phyloP scores from a whole-genome alignment of 2,329 filamentous ascomycete species.

The Penicillium janthinellum region DNA sequence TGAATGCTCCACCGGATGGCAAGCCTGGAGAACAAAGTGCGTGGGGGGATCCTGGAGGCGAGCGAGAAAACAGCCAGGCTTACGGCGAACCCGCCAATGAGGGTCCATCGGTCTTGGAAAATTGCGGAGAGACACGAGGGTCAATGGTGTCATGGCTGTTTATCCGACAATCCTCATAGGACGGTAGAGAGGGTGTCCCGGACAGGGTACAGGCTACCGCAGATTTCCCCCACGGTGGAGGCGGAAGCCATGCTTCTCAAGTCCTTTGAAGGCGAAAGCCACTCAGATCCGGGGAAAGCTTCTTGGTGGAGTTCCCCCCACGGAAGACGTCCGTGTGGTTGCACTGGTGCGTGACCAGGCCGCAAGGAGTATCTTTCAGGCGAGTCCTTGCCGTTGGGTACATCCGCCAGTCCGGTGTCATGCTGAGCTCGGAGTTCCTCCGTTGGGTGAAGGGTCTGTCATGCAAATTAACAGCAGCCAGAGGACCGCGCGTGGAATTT shows the following conservation, averaged over 20 bases:
- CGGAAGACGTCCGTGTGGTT: not conserved
- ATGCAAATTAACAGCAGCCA: not conserved
- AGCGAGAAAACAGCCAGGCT: not conserved
- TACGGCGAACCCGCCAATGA: constrained; percentile 4
- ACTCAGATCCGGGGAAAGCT: constrained; percentile 4
- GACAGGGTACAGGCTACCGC: not conserved
- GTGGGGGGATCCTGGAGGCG: not conserved
- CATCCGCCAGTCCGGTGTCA: not conserved
- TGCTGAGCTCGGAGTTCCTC: not conserved
- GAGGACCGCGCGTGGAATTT: not conserved
- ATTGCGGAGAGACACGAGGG: constrained; percentile 11
- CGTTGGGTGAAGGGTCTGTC: not conserved
- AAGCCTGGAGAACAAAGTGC: constrained; percentile 11
- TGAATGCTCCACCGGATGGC: too few relatives aligned
- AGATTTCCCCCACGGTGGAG: constrained; percentile 10
- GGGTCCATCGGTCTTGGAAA: not conserved
- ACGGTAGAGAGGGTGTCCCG: constrained; percentile 6
- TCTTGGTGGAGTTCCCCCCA: not conserved
- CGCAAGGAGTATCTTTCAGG: not conserved
- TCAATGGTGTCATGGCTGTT: constrained; percentile 10
- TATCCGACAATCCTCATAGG: not conserved
- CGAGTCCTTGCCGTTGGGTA: not conserved
- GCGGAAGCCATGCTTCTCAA: not conserved
- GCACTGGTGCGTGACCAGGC: not conserved
- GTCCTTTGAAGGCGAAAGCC: constrained; percentile 2